These are phyloP conservation scores for Evansstolkia leycettana DNA, from an alignment of 495 filamentous ascomycete species.

Conservation along the genomic window DNA sequence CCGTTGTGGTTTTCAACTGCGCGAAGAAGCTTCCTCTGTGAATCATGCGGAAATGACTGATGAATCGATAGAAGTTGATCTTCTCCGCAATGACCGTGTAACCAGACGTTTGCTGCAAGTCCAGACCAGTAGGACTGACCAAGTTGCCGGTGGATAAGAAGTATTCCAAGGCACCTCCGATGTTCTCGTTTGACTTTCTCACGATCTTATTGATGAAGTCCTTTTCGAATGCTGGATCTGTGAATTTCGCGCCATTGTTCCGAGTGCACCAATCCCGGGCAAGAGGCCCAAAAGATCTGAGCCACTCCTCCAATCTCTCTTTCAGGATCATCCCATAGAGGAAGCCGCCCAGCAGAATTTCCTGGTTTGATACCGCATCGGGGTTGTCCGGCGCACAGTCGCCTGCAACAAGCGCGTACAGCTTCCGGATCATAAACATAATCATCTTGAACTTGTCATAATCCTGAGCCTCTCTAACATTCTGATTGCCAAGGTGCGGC, in stretches of 20 bases:
- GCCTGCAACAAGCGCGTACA: constrained; percentile 83
- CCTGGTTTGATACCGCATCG: constrained; percentile 89
- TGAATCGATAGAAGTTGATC: constrained; percentile 97
- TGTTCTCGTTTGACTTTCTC: constrained; percentile 69
- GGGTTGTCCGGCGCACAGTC: constrained; percentile 91
- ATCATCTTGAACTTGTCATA: constrained; percentile 89
- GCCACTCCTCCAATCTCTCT: constrained; percentile 81
- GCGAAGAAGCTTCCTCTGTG: constrained; percentile 98
- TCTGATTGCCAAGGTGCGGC: constrained; percentile 72
- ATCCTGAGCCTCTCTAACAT: constrained; percentile 72
- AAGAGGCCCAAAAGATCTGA: constrained; percentile 49
- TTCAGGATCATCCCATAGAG: constrained; percentile 93
- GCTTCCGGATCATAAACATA: constrained; percentile 90
- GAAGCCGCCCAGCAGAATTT: constrained; percentile 83
- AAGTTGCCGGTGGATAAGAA: constrained; percentile 95
- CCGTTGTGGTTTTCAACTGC: constrained; percentile 91
- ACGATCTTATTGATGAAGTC: constrained; percentile 72
- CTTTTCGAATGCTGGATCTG: constrained; percentile 55
- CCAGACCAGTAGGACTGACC: constrained; percentile 77
- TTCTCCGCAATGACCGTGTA: constrained; percentile 97
- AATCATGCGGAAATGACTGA: constrained; percentile 98
- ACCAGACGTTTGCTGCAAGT: constrained; percentile 86
- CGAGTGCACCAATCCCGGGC: constrained; percentile 59
- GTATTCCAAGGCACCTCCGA: constrained; percentile 78
- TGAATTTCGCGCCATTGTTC: constrained; percentile 51